Base-by-base conservation (phyloP, 1,284 basidiomycete genomes). In the Coniferiporia sulphurascens region DNA sequence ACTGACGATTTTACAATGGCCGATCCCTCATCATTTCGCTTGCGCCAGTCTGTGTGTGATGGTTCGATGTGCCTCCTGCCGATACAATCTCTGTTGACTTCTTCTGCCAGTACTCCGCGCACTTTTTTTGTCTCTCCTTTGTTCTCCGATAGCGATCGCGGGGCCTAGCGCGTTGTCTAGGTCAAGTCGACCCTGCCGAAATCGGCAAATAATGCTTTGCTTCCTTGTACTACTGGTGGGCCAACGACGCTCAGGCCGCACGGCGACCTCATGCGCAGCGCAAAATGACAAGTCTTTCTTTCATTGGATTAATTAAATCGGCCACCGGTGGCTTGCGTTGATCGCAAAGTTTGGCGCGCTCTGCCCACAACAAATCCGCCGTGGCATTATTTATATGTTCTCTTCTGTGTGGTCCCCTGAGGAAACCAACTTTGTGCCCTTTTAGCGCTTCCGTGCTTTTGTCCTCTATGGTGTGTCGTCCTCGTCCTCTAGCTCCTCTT, bases 241-340 rank as follows among this genome's bases (percentile, higher is more conserved):
- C 44, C 32, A 19, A 13, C 35, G 21, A 38, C 51, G 35, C 51
- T 38, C 52, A 54, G 52, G 52, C 52, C 52, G 21, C 36, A 32
- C 32, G 38, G 22, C 21, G 9, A 19, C 22, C 34, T 38, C 48
- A 32, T 41, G 21, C 22, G 15, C 32, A 49, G 17, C 49, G 36
- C 27, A 57, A 32, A 57, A 51, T 57, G 56, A 35, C 49, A 45
- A 35, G 15, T 19, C 48, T 35, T 51, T 48, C 56, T 51, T 52
- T 43, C 48, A 49, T 51, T 57, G 56, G 56, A 19, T 21, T 50
- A 50, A 57, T 57, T 51, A 44, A 57, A 9, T 3, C 17, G 15
- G n/a, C 17, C 19, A 8, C 44, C 44, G 17, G 17, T 46, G 44
- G 8, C 17, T 36, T 19, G 22, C 3, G 15, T 21, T 52, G 36